A percentile compares a stretch with the other conserved stretches of the same genome.
These are phyloP conservation scores for Solanum habrochaites DNA, from an alignment of 257 asterid species.

Conservation along the genomic window DNA sequence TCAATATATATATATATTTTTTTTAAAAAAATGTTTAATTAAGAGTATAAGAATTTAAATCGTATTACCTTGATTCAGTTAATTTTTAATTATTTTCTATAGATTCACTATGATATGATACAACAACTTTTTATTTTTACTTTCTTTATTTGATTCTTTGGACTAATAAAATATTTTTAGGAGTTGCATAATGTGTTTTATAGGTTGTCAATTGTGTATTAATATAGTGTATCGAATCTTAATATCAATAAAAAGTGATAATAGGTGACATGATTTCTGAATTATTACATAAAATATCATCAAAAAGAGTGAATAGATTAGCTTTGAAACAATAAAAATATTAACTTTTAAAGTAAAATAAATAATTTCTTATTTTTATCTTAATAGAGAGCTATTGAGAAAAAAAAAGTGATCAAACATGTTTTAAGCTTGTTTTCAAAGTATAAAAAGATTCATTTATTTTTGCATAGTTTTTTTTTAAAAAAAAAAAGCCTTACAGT, in stretches of 20 bases:
- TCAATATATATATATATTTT: too few species aligned
- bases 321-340: not conserved
- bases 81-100: too few species aligned
- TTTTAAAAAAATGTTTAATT: too few species aligned
- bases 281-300: not conserved
- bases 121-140: not conserved
- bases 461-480: too few species aligned
- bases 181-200: not conserved
- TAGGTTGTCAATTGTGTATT: not conserved
- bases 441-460: too few species aligned
- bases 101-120: not conserved
- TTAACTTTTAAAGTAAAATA: not conserved
- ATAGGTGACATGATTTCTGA: not conserved
- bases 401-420: not conserved
- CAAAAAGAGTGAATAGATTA: not conserved
- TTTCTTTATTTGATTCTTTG: not conserved
- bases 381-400: too few species aligned
- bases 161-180: not conserved
- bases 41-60: not conserved
- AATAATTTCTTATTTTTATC: not conserved
- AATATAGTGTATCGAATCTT: not conserved
- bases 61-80: rapidly evolving
- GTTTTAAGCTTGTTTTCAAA: too few species aligned
- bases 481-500: too few species aligned
- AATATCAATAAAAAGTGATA: not conserved